A percentile compares a stretch with the other conserved stretches of the same genome.
phyloP scores from a whole-genome alignment of 1,284 basidiomycete genomes.

The Ceratobasidium sp. region DNA sequence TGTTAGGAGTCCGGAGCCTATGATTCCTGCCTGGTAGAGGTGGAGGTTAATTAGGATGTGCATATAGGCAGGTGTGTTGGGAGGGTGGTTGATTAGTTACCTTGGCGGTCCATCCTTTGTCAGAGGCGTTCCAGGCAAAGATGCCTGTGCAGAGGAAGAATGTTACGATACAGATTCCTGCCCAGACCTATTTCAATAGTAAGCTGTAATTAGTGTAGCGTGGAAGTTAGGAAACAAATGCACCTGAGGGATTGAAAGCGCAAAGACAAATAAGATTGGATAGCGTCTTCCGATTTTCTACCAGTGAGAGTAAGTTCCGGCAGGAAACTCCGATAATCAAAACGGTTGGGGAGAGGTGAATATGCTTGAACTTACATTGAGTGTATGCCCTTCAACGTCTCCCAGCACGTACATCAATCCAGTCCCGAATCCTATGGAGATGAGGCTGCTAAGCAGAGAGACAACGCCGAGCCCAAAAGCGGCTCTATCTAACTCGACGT shows the following conservation, averaged over 20 bases:
- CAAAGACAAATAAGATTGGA: constrained; percentile 38
- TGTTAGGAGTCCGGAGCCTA: constrained; percentile 22
- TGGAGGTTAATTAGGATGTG: neutral
- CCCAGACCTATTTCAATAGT: constrained; percentile 9
- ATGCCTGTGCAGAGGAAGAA: constrained; percentile 37
- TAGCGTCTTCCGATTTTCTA: constrained; percentile 34
- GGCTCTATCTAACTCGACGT: constrained; percentile 21
- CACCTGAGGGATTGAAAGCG: constrained; percentile 38
- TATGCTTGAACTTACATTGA: constrained; percentile 19
- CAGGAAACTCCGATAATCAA: too few relatives aligned
- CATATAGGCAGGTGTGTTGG: constrained; percentile 7
- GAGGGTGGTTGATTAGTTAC: neutral
- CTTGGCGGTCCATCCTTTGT: constrained; percentile 41
- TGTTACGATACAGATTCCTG: constrained; percentile 28
- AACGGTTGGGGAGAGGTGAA: neutral
- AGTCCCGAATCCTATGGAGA: constrained; percentile 44
- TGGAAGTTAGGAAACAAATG: neutral
- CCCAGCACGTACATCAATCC: constrained; percentile 43
- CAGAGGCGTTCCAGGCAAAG: constrained; percentile 34
- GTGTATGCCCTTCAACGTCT: constrained; percentile 34
- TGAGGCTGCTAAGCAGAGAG: constrained; percentile 43
- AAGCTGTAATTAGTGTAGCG: neutral
- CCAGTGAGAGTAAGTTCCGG: neutral
- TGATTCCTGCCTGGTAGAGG: constrained; percentile 21
- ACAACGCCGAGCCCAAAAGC: constrained; percentile 42